A percentile compares a stretch with the other conserved stretches of the same genome.
Evolutionary conservation across 768 basidiomycete species (phyloP).

Genomic region (Goffeauzyma gilvescens): DNA sequence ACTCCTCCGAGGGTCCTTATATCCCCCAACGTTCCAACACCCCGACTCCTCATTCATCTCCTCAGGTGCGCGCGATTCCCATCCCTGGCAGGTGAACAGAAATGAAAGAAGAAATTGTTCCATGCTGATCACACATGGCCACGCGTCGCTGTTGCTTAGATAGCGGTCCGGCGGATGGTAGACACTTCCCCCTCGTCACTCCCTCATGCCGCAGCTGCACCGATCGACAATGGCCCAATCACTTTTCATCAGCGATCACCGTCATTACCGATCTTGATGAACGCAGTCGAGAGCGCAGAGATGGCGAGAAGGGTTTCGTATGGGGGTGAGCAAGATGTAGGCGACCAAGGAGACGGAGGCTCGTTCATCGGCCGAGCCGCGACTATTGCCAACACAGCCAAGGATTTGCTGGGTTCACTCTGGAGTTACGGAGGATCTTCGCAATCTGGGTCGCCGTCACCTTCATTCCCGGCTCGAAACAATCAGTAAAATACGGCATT

Average conservation of each 20-base stretch:
- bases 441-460: too few relatives aligned
- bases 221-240: too few relatives aligned
- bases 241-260: slow-evolving; percentile 6
- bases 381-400: slow-evolving; percentile 61
- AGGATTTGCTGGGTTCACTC: slow-evolving; percentile 51
- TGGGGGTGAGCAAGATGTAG: slow-evolving; percentile 7
- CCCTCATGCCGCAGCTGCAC: slow-evolving; percentile 16
- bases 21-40: slow-evolving; percentile 12
- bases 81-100: too few relatives aligned
- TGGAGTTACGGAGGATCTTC: slow-evolving; percentile 36
- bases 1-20: slow-evolving; percentile 2
- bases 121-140: background rate
- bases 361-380: slow-evolving; percentile 47
- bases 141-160: background rate
- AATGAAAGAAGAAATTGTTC: too few relatives aligned
- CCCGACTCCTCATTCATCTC: slow-evolving; percentile 31
- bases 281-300: slow-evolving; percentile 3
- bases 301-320: slow-evolving; percentile 1
- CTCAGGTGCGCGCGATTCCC: slow-evolving; percentile 30
- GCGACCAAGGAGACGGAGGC: slow-evolving; percentile 26
- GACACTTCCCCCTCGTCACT: slow-evolving; percentile 31
- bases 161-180: slow-evolving; percentile 21
- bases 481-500: too few relatives aligned
- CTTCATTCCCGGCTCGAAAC: too few relatives aligned
- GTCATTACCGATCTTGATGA: background rate